Percentiles rank a stretch among this genome's conserved stretches.
Conservation (phyloP, 2,329 filamentous ascomycete species). For the Verticillium nonalfalfae region DNA sequence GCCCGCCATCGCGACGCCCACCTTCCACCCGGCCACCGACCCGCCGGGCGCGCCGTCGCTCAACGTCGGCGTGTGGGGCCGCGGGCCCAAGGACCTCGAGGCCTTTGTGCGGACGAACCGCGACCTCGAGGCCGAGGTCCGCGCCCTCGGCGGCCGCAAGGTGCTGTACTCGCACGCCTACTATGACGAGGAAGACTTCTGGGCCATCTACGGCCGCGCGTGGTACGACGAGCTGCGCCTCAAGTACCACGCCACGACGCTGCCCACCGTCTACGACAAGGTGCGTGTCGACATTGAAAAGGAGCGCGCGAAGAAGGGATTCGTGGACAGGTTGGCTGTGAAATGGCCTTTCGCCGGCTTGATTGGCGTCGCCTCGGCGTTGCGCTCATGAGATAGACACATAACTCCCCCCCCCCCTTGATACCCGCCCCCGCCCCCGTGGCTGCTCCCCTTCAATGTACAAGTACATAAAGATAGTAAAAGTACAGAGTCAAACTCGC, state of each 20-base stretch:
- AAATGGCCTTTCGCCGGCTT: slow-evolving; percentile 9
- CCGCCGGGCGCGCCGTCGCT: slow-evolving; percentile 21
- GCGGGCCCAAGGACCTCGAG: slow-evolving; percentile 30
- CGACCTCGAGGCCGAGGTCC: slow-evolving; percentile 52
- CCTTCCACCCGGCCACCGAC: slow-evolving; percentile 6
- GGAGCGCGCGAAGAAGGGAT: slow-evolving; percentile 1
- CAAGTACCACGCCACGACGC: slow-evolving; percentile 51
- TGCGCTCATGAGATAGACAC: neutral
- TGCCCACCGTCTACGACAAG: slow-evolving; percentile 64
- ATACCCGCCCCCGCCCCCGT: no score
- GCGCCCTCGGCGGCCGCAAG: slow-evolving; percentile 57
- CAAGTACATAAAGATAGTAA: neutral
- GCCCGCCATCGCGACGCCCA: slow-evolving; percentile 30
- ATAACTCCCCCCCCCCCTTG: neutral
- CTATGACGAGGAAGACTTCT: slow-evolving; percentile 63
- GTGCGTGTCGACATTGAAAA: slow-evolving; percentile 37
- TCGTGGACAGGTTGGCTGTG: slow-evolving; percentile 6
- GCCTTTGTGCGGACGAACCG: slow-evolving; percentile 50
- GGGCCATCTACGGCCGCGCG: slow-evolving; percentile 53
- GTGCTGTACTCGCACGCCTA: slow-evolving; percentile 66
- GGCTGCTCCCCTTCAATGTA: no score
- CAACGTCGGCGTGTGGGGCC: slow-evolving; percentile 60
- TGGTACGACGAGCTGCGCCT: slow-evolving; percentile 53
- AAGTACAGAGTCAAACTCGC: neutral
- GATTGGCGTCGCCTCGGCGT: slow-evolving; percentile 9